Conservation (phyloP, 2,329 filamentous ascomycete genomes). For the Phoma sp. region DNA sequence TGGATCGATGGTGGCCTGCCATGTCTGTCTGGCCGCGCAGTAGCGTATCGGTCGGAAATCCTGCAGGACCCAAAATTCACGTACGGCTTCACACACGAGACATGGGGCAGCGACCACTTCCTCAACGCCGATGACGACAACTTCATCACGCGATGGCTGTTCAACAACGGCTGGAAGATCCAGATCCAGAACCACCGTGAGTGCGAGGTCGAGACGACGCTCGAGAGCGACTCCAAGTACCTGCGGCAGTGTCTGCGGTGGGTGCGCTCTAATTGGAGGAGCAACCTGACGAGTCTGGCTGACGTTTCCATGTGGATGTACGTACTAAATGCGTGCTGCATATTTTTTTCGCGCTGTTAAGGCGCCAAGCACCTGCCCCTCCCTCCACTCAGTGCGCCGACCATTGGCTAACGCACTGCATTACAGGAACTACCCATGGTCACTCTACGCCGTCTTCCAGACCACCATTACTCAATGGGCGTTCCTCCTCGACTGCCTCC, state of each 20-base stretch:
- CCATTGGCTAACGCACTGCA: conserved; percentile 36
- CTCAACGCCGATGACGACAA: conserved; percentile 98
- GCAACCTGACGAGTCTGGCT: conserved; percentile 88
- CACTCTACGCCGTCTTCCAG: conserved; percentile 88
- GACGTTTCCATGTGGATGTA: conserved; percentile 88
- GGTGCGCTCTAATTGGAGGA: conserved; percentile 97
- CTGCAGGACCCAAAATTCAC: conserved; percentile 85
- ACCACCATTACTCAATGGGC: conserved; percentile 92
- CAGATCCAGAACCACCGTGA: conserved; percentile 93
- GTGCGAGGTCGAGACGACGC: conserved; percentile 83
- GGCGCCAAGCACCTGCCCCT: conserved; percentile 40
- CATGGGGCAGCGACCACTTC: conserved; percentile 72
- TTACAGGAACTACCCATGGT: conserved; percentile 85
- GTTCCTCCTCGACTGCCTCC: conserved; percentile 72
- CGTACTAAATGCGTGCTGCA: conserved; percentile 51
- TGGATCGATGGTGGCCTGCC: conserved; percentile 95
- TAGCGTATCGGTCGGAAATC: conserved; percentile 89
- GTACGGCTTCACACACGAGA: conserved; percentile 88
- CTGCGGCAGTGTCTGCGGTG: conserved; percentile 92
- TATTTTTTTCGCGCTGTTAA: conserved; percentile 31
- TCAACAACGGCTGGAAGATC: conserved; percentile 90
- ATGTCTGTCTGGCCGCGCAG: conserved; percentile 93
- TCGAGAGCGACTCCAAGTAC: conserved; percentile 88
- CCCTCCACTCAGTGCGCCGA: conserved; percentile 26
- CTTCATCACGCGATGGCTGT: conserved; percentile 95